Percentiles rank a stretch among this genome's conserved stretches.
These are phyloP conservation scores for Kwoniella botswanensis DNA, from an alignment of 768 basidiomycete genomes.

Conservation along the genomic window DNA sequence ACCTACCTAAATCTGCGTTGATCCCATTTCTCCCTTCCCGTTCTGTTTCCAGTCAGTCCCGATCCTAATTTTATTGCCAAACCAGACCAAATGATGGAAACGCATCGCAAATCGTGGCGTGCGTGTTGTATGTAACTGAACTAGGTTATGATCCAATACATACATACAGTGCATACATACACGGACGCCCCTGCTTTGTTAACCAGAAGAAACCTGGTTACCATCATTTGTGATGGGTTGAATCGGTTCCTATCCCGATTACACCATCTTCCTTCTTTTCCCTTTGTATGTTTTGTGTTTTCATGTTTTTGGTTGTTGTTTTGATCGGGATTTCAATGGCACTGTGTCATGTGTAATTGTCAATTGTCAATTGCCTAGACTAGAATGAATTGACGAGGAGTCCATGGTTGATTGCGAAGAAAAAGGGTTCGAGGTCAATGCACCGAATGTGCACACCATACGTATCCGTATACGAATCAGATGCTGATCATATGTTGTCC, in stretches of 20 bases:
- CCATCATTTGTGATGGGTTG: slow-evolving; percentile 8
- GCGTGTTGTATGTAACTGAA: not conserved
- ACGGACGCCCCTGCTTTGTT: not conserved
- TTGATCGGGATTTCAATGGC: slow-evolving; percentile 4
- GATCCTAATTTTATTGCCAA: not conserved
- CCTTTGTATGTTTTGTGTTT: not conserved
- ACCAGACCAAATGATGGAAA: not conserved
- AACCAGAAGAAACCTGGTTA: slow-evolving; percentile 5
- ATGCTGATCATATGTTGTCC: not conserved
- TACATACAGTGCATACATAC: not conserved
- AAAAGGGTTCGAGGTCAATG: slow-evolving; percentile 8
- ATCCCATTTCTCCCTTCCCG: not conserved
- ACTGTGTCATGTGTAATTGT: not conserved
- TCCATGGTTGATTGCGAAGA: not conserved
- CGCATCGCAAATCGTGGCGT: too few relatives aligned
- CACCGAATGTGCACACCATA: not conserved
- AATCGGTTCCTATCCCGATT: slow-evolving; percentile 8
- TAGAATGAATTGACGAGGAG: not conserved
- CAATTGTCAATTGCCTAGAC: not conserved
- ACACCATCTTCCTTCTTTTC: not conserved
- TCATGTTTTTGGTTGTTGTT: not conserved
- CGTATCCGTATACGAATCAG: not conserved
- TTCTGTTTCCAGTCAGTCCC: not conserved
- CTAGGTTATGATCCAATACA: not conserved
- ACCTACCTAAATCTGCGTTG: not conserved